phyloP scores from a whole-genome alignment of 768 basidiomycete genomes.

The Symmetrospora coprosmae region DNA sequence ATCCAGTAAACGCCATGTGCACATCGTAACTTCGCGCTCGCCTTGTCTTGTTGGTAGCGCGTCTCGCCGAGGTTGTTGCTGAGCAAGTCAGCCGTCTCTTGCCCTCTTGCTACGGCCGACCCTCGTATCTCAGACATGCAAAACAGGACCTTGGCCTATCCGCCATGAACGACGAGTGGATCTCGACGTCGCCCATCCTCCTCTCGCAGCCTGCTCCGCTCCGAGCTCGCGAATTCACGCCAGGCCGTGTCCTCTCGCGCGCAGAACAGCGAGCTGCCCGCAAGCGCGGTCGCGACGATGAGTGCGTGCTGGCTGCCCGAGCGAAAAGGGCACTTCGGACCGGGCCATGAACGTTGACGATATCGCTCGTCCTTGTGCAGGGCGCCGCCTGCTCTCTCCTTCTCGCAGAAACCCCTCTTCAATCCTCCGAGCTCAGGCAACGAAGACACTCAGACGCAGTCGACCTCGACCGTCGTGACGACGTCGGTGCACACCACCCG shows the following conservation, averaged over 20 bases:
- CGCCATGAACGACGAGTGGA: slow-evolving; percentile 13
- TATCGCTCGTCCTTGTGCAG: neutral
- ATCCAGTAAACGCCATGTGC: too few species aligned
- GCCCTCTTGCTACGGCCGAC: too few species aligned
- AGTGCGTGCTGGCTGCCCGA: neutral
- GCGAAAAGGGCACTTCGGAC: neutral
- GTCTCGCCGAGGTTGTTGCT: too few species aligned
- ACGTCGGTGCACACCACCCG: too few species aligned
- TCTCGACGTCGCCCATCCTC: slow-evolving; percentile 15
- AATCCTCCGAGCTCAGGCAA: neutral
- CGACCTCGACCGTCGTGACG: too few species aligned
- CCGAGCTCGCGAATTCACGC: neutral
- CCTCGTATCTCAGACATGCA: too few species aligned
- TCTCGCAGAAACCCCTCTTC: neutral
- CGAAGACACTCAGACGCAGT: neutral
- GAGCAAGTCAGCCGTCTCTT: too few species aligned
- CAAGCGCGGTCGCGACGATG: neutral
- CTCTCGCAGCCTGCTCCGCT: neutral
- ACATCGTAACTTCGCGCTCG: too few species aligned
- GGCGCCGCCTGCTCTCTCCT: neutral
- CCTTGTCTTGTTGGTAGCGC: too few species aligned
- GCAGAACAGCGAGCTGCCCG: slow-evolving; percentile 6
- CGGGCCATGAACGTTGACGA: neutral
- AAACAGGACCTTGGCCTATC: too few species aligned
- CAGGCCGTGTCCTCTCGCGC: slow-evolving; percentile 13